A percentile compares a stretch with the other conserved stretches of the same genome.
Evolutionary conservation across 2,329 filamentous ascomycete genomes (phyloP).

Genomic region (Immersiporthe knoxdaviesiana): DNA sequence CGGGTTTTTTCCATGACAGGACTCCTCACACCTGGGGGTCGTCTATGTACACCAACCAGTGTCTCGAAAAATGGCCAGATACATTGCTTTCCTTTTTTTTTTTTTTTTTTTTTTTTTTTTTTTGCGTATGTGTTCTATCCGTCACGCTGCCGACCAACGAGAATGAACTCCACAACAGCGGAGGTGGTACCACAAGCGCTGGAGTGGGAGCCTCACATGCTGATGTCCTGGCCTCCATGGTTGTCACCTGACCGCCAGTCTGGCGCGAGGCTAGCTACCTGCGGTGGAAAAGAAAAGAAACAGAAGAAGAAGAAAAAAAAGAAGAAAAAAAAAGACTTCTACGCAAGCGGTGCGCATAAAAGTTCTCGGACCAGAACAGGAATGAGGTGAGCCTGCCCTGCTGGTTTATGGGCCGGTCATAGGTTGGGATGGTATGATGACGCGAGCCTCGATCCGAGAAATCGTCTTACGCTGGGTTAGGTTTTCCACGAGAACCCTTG

Average conservation of each 20-base stretch:
- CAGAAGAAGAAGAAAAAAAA: too few relatives aligned
- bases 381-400: slow-evolving; percentile 26
- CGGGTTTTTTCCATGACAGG: not conserved
- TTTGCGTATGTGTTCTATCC: not conserved
- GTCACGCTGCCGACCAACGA: not conserved
- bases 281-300: not conserved
- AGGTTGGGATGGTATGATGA: slow-evolving; percentile 20
- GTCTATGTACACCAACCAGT: slow-evolving; percentile 1
- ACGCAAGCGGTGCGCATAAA: not conserved
- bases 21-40: not conserved
- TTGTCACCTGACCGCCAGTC: slow-evolving; percentile 23
- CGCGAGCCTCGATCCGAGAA: slow-evolving; percentile 22
- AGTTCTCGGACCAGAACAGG: not conserved
- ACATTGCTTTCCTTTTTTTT: not conserved
- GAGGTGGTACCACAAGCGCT: not conserved
- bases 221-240: not conserved
- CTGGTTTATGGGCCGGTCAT: slow-evolving; percentile 15
- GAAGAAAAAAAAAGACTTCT: too few relatives aligned
- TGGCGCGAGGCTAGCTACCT: slow-evolving; percentile 16
- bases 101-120: not conserved
- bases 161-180: not conserved
- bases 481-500: slow-evolving; percentile 14
- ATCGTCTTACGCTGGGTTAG: slow-evolving; percentile 24
- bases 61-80: slow-evolving; percentile 10
- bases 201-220: not conserved